Percentiles rank a stretch among this genome's conserved stretches.
Evolutionary conservation across 495 filamentous ascomycete species (phyloP).

Genomic region (Penicillium maclennaniae): DNA sequence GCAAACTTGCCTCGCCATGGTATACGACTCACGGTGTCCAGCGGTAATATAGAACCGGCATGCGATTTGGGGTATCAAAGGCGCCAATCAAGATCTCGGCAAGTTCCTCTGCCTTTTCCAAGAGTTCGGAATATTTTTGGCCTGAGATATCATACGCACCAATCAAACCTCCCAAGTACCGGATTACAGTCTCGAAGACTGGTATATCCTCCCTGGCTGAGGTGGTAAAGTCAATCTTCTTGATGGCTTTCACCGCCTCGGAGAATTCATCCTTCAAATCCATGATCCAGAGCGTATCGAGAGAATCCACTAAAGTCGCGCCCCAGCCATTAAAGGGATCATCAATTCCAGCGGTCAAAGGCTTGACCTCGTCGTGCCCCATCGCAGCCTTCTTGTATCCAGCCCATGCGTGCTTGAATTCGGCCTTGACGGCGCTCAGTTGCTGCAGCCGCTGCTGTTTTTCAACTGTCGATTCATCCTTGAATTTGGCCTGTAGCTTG

Average conservation of each 20-base stretch:
- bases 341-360: conserved; percentile 54
- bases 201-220: conserved; percentile 62
- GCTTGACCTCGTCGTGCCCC: conserved; percentile 73
- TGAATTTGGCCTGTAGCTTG: conserved; percentile 69
- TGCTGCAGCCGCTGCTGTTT: conserved; percentile 60
- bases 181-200: conserved; percentile 82
- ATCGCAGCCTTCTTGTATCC: conserved; percentile 73
- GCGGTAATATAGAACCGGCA: conserved; percentile 83
- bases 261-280: conserved; percentile 84
- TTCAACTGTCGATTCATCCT: conserved; percentile 55
- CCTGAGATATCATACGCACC: conserved; percentile 79
- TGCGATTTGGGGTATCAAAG: conserved; percentile 95
- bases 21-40: conserved; percentile 65
- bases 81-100: conserved; percentile 85
- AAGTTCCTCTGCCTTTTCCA: conserved; percentile 85
- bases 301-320: conserved; percentile 85
- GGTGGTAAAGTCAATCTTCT: conserved; percentile 86
- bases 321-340: conserved; percentile 94
- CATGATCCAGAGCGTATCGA: conserved; percentile 98
- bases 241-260: conserved; percentile 72
- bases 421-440: conserved; percentile 58
- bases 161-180: conserved; percentile 79
- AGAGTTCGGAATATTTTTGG: conserved; percentile 60
- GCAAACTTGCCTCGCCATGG: neutral
- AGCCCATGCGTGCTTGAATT: conserved; percentile 71